phyloP scores from a whole-genome alignment of 768 basidiomycete species.

The Xerocomellus amylosporus region DNA sequence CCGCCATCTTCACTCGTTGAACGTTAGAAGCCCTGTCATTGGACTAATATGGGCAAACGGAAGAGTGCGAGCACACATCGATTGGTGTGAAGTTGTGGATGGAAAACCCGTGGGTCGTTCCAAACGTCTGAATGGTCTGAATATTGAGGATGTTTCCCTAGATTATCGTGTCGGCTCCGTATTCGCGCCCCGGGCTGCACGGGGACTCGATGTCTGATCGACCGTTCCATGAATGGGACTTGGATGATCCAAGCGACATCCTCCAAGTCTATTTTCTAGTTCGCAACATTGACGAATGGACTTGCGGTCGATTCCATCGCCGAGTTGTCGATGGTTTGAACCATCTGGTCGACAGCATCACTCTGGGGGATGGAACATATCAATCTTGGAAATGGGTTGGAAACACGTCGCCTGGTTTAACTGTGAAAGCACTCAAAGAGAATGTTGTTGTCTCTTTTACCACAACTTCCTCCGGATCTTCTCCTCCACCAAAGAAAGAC shows the following conservation, averaged over 20 bases:
- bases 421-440: conserved; percentile 34
- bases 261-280: conserved; percentile 49
- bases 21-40: conserved; percentile 46
- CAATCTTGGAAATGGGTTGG: conserved; percentile 50
- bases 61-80: conserved; percentile 51
- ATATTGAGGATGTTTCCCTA: conserved; percentile 18
- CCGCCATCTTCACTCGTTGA: conserved; percentile 49
- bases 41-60: conserved; percentile 55
- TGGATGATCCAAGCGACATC: conserved; percentile 45
- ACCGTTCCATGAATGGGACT: conserved; percentile 49
- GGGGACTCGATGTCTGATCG: conserved; percentile 14
- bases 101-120: conserved; percentile 34
- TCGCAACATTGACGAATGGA: conserved; percentile 55
- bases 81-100: conserved; percentile 46
- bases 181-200: conserved; percentile 25
- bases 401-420: conserved; percentile 22
- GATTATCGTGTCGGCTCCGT: conserved; percentile 52
- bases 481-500: conserved; percentile 31
- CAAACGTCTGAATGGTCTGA: background rate
- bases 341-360: conserved; percentile 35
- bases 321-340: conserved; percentile 40
- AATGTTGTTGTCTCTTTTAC: conserved; percentile 31
- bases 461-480: conserved; percentile 26
- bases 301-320: conserved; percentile 40
- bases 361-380: conserved; percentile 33